These are phyloP conservation scores for Phytophthora europaea DNA, from an alignment of 352 stramenopile genomes.

Conservation along the genomic window DNA sequence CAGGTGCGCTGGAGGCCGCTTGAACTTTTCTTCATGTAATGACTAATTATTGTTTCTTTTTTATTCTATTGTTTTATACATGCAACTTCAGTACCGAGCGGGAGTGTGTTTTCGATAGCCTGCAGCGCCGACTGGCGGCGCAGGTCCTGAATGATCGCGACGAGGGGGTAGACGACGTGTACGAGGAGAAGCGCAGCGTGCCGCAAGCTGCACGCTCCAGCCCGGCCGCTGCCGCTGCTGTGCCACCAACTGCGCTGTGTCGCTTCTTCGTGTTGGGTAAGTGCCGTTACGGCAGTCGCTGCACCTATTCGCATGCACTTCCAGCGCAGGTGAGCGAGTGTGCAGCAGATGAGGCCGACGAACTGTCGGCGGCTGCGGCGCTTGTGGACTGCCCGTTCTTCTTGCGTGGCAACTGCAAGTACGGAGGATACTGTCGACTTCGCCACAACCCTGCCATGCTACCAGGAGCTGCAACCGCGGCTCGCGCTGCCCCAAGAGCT, in stretches of 20 bases:
- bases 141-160: conserved; percentile 9
- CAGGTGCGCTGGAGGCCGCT: conserved; percentile 22
- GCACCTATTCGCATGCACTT: conserved; percentile 76
- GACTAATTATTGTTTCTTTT: conserved; percentile 11
- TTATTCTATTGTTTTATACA: not conserved
- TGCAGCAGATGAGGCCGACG: conserved; percentile 41
- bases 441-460: conserved; percentile 50
- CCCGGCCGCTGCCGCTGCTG: not conserved
- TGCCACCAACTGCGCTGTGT: conserved; percentile 55
- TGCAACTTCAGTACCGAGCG: conserved; percentile 7
- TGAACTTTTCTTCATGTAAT: not conserved
- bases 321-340: conserved; percentile 44
- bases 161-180: conserved; percentile 5
- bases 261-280: conserved; percentile 86
- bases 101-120: conserved; percentile 17
- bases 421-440: conserved; percentile 71
- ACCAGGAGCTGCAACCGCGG: not conserved
- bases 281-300: conserved; percentile 76
- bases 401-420: conserved; percentile 81
- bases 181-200: conserved; percentile 31
- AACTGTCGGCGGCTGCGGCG: conserved; percentile 56
- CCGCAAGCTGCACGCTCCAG: not conserved
- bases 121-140: conserved; percentile 22
- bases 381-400: conserved; percentile 84
- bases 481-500: not conserved